Evolutionary conservation across 305 asterid species (phyloP).

Genomic region (Fraxinus platypoda): DNA sequence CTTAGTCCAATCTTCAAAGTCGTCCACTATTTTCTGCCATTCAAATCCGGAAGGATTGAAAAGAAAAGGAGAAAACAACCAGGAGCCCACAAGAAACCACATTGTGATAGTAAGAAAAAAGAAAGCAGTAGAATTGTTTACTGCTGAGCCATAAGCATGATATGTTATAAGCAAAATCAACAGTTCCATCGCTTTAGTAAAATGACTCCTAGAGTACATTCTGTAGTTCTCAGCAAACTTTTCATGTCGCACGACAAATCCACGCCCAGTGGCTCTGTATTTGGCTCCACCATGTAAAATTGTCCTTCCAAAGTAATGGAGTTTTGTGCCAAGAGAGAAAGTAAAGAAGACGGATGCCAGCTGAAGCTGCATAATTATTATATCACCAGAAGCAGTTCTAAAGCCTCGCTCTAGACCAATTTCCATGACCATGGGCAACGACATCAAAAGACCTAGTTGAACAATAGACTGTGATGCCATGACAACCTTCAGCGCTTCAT

Average conservation of each 20-base stretch:
- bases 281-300: slow-evolving; percentile 93
- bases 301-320: slow-evolving; percentile 94
- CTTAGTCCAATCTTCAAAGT: slow-evolving; percentile 83
- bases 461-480: slow-evolving; percentile 90
- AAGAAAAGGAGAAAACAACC: slow-evolving; percentile 92
- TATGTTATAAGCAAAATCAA: slow-evolving; percentile 70
- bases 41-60: slow-evolving; percentile 95
- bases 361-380: slow-evolving; percentile 92
- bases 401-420: slow-evolving; percentile 94
- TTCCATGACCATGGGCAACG: slow-evolving; percentile 95
- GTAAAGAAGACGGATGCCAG: slow-evolving; percentile 92
- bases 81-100: slow-evolving; percentile 89
- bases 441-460: slow-evolving; percentile 86
- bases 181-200: slow-evolving; percentile 84
- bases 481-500: slow-evolving; percentile 72
- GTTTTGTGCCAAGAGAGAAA: slow-evolving; percentile 92
- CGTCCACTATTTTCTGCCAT: slow-evolving; percentile 95
- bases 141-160: slow-evolving; percentile 54
- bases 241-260: slow-evolving; percentile 92
- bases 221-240: slow-evolving; percentile 91
- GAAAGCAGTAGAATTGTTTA: slow-evolving; percentile 32
- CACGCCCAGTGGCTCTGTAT: slow-evolving; percentile 99
- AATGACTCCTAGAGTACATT: slow-evolving; percentile 96
- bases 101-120: slow-evolving; percentile 53
- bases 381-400: slow-evolving; percentile 78